These are phyloP conservation scores for Globisporangium radiosum DNA, from an alignment of 352 stramenopile species.

Conservation along the genomic window DNA sequence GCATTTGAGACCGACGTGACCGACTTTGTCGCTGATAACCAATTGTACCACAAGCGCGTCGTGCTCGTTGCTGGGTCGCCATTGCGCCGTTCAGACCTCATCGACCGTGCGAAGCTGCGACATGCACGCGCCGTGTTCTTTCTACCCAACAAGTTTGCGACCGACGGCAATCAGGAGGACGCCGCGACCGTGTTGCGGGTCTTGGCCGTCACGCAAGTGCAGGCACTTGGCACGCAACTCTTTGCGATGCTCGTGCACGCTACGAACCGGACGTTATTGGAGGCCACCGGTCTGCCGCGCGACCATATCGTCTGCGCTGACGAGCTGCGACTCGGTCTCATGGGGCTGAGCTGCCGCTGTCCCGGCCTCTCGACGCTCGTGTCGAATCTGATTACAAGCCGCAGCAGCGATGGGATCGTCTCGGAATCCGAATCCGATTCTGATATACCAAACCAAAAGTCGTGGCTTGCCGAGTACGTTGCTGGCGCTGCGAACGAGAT, in stretches of 20 bases:
- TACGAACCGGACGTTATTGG: constrained; percentile 70
- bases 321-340: constrained; percentile 72
- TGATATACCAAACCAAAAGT: constrained; percentile 11
- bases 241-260: constrained; percentile 84
- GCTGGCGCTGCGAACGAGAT: constrained; percentile 76
- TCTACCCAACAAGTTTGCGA: constrained; percentile 76
- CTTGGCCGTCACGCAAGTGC: constrained; percentile 64
- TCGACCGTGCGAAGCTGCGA: constrained; percentile 52
- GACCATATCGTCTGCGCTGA: constrained; percentile 79
- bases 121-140: constrained; percentile 80
- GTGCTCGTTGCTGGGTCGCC: constrained; percentile 75
- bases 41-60: constrained; percentile 69
- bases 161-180: constrained; percentile 76
- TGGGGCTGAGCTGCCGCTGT: constrained; percentile 81
- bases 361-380: constrained; percentile 76
- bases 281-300: constrained; percentile 60
- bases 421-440: too few species aligned
- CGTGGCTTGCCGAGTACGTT: constrained; percentile 76
- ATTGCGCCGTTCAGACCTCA: constrained; percentile 32
- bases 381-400: constrained; percentile 80
- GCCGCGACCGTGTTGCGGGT: constrained; percentile 76
- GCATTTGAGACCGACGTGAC: constrained; percentile 60
- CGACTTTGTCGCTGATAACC: constrained; percentile 64
- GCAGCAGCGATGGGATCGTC: constrained; percentile 26
- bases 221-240: constrained; percentile 55